These are phyloP conservation scores for Coemansia sp. DNA, from an alignment of 371 early-diverging fungal species.

Conservation along the genomic window DNA sequence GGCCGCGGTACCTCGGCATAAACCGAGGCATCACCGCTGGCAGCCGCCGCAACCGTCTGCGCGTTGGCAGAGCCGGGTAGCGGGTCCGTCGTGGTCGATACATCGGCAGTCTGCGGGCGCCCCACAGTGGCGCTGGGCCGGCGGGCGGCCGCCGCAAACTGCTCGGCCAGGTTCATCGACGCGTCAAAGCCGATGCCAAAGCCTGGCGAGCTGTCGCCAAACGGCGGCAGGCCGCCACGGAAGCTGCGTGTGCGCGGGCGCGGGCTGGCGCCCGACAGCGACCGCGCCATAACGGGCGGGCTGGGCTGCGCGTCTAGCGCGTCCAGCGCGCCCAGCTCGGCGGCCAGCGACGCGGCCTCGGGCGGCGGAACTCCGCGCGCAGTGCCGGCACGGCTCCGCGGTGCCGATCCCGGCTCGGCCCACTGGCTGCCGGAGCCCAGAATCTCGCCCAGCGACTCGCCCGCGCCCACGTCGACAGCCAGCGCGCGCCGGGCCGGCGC, in stretches of 20 bases:
- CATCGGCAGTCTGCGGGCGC: conserved; percentile 40
- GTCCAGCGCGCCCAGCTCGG: conserved; percentile 26
- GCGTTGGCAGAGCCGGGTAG: neutral
- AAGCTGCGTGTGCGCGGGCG: conserved; percentile 23
- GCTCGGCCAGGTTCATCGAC: conserved; percentile 40
- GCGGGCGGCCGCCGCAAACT: conserved; percentile 32
- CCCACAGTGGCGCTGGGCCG: conserved; percentile 5
- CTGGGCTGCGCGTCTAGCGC: conserved; percentile 6
- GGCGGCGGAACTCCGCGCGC: conserved; percentile 6
- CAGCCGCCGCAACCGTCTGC: neutral
- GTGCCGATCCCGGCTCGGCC: conserved; percentile 32
- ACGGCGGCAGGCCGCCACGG: conserved; percentile 29
- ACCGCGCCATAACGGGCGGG: conserved; percentile 5
- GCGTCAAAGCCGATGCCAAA: conserved; percentile 43
- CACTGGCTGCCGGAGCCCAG: conserved; percentile 33
- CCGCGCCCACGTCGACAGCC: conserved; percentile 21
- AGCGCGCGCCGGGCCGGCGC: conserved; percentile 13
- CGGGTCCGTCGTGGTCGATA: conserved; percentile 26
- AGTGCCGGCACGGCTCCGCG: conserved; percentile 17
- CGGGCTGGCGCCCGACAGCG: conserved; percentile 10
- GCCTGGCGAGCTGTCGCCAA: conserved; percentile 22
- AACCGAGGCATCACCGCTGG: neutral
- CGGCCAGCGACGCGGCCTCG: conserved; percentile 22
- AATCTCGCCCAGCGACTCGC: conserved; percentile 45
- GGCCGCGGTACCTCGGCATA: conserved; percentile 3